Base-by-base conservation (phyloP, 1,284 basidiomycete species). In the Ustilago tritici region DNA sequence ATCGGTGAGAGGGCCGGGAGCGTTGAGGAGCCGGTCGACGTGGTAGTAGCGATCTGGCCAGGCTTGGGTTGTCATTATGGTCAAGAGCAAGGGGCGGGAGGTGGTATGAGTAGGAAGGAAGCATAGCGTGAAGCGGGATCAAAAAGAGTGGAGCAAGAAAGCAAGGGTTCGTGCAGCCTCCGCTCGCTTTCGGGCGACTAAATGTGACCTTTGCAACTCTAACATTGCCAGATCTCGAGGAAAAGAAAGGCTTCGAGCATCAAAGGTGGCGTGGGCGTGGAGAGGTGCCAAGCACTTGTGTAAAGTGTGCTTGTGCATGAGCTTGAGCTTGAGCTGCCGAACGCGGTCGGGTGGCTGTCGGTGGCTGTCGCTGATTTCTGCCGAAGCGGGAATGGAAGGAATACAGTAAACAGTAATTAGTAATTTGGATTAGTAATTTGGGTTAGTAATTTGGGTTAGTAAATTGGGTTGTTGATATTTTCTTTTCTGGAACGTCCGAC, bases 21-120 rank as follows among this genome's bases (percentile, higher is more conserved):
- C 90, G 81, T 95, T 91, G 54, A 95, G 89, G 63, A 95, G 88
- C 83, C 93, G 93, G 86, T 86, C 84, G 50, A 84, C 46, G 57
- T 86, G 81, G 15, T 74, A 67, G 58, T 81, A 63, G 7, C 77
- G 38, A 0, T 28, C 10, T 5, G 62, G 52, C 77, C 67, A 76
- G 2, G 61, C 41, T 1, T 65, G 23, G 35, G 40, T 43, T 3
- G 31, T 43, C 62, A 54, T 61, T 35, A 14, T 49, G 46, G 12
- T 53, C 8, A 6, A 31, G 23, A 3, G 23, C 55, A 14, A 31
- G 19, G 14, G n/a, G 32, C 15, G 7, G 10, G n/a, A 10, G 23
- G 19, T 7, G 52, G 34, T 12, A 47, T 47, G 5, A 1, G 35
- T 15, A n/a, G 15, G 50, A 43, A 52, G 35, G 8, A 55, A 34